Evolutionary conservation across 2,329 filamentous ascomycete genomes (phyloP), one percentile per base, ranked within the genome.

Genomic region (Drechslerella stenobrocha): DNA sequence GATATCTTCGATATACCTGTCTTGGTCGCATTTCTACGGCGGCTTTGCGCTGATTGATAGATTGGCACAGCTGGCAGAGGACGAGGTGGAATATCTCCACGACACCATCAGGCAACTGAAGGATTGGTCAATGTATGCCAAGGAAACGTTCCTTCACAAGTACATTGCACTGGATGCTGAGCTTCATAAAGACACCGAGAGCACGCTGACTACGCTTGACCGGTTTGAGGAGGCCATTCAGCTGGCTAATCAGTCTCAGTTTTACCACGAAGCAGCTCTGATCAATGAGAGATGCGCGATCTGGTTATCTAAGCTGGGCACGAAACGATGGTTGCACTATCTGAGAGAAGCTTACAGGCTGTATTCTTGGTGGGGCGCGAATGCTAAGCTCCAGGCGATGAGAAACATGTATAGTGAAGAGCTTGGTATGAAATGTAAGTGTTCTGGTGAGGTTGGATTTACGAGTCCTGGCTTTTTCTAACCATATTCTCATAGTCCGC

Each of bases 181-280:
- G 60, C 48, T 70, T 35, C 65, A 70, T 42, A 72, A 70, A 13
- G 65, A 70, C 28, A 66, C 32, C 2, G 70, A 71, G 30, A 71
- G 73, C 37, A 70, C 70, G 5, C 63, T 73, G 9, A 70, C 70
- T 22, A 73, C 72, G 24, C 60, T 73, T 20, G 72, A 73, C 42
- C 70, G 67, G 28, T 73, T 73, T 45, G 72, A 73, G 52, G 64
- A 73, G 20, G 72, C 72, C 8, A 73, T 73, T 45, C 61, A 70
- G 24, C 67, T 73, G 4, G 72, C 72, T 7, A 72, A 60, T 35
- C 66, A 70, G 48, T 70, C 58, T 18, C 70, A 71, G 3, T 73
- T 73, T 45, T 65, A 66, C 24, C 72, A 73, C 42, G 72, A 73
- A 48, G 70, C 72, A 5, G 72, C 72, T 3, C 69, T 73, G 22